phyloP scores from a whole-genome alignment of 257 asterid species.

The Eustoma russellianum region DNA sequence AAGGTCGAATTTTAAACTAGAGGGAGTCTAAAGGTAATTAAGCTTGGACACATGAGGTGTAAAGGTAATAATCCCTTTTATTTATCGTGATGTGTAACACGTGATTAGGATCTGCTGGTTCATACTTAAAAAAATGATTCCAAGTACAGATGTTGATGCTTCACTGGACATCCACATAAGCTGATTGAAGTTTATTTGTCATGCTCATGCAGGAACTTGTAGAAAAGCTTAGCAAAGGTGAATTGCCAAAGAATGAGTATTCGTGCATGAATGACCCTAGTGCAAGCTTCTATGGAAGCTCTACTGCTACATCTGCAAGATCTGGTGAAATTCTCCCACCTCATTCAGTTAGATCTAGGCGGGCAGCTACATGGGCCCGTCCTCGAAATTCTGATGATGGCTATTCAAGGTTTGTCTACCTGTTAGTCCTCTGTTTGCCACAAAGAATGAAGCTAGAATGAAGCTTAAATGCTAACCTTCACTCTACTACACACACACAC shows the following conservation, averaged over 20 bases:
- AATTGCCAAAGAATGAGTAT: constrained; percentile 74
- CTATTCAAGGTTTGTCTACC: constrained; percentile 61
- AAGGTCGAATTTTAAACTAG: no score
- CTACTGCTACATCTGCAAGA: constrained; percentile 44
- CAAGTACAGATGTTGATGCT: no score
- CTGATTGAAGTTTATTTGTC: constrained; percentile 10
- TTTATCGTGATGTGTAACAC: no score
- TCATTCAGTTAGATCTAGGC: constrained; percentile 92
- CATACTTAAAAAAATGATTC: no score
- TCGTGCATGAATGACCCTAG: constrained; percentile 98
- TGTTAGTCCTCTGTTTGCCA: neutral
- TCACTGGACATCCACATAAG: neutral
- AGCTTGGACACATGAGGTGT: no score
- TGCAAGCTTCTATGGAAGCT: constrained; percentile 65
- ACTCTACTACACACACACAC: no score
- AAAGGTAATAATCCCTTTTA: no score
- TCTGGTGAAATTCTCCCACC: constrained; percentile 53
- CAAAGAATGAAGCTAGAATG: neutral
- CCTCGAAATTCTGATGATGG: constrained; percentile 97
- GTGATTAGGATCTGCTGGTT: no score
- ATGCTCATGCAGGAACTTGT: constrained; percentile 68
- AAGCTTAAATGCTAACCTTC: neutral
- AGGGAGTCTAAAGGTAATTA: no score
- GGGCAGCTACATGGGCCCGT: constrained; percentile 97
- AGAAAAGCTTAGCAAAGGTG: constrained; percentile 79